phyloP scores from a whole-genome alignment of 75 land plant species.

The Pinus taeda region DNA sequence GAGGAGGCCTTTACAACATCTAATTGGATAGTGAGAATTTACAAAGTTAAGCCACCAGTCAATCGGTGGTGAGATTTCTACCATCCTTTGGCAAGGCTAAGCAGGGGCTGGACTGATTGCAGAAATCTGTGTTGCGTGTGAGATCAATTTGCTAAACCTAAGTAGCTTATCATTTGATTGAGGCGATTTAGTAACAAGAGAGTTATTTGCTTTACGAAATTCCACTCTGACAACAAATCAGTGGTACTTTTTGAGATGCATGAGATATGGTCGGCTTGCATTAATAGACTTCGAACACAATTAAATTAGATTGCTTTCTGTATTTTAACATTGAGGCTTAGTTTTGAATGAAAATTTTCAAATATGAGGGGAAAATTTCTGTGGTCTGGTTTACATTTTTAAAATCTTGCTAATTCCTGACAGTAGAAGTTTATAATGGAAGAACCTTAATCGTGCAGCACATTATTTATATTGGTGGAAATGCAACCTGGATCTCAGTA shows the following conservation, averaged over 20 bases:
- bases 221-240: slow-evolving; percentile 7
- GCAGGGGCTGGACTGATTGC: no score
- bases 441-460: neutral
- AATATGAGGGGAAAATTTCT: neutral
- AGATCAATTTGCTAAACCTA: neutral
- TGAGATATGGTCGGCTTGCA: slow-evolving; percentile 3
- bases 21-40: slow-evolving; percentile 97
- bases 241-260: neutral
- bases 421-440: neutral
- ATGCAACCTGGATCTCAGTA: neutral
- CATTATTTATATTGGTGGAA: neutral
- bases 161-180: neutral
- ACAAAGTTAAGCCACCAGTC: slow-evolving; percentile 93
- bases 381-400: neutral
- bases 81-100: neutral
- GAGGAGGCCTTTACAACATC: slow-evolving; percentile 99
- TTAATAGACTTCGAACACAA: slow-evolving; percentile 1
- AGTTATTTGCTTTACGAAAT: neutral
- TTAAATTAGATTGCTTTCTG: neutral
- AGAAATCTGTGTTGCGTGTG: neutral
- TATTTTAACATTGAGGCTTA: slow-evolving; percentile 4
- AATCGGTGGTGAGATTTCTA: slow-evolving; percentile 64
- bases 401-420: neutral
- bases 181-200: no score
- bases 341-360: neutral